These are phyloP conservation scores for Flaveria brownii DNA, from an alignment of 129 eudicot genomes.

Conservation along the genomic window DNA sequence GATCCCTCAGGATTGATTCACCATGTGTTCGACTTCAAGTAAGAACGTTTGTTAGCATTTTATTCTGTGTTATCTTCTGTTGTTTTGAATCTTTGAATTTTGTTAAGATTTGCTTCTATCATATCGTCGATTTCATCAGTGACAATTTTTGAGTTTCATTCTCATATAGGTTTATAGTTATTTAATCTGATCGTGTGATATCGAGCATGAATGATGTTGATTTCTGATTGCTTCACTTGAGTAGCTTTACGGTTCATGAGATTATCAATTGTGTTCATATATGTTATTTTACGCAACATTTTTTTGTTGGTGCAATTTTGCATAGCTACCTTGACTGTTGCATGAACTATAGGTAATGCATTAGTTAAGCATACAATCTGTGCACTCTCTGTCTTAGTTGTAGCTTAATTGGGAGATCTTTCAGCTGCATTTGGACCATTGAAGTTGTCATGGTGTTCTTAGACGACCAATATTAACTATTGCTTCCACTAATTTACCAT, in stretches of 20 bases:
- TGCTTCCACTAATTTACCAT: neutral
- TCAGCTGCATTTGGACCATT: neutral
- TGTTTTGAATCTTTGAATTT: constrained; percentile 13
- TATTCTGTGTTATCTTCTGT: constrained; percentile 2
- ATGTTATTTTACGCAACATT: neutral
- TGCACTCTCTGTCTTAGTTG: neutral
- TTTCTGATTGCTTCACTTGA: neutral
- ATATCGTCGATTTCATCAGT: neutral
- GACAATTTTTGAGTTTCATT: constrained; percentile 4
- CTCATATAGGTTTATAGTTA: neutral
- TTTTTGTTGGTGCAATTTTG: neutral
- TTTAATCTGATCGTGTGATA: neutral
- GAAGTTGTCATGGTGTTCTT: neutral
- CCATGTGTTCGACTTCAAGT: neutral
- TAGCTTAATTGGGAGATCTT: neutral
- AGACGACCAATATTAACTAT: neutral
- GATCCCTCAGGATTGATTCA: constrained; percentile 32
- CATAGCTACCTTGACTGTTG: neutral
- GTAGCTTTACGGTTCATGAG: neutral
- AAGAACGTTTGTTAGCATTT: constrained; percentile 16
- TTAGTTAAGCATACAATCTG: neutral
- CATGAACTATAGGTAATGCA: neutral
- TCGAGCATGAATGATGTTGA: neutral
- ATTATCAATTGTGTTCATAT: neutral
- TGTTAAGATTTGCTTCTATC: constrained; percentile 5